Evolutionary conservation across 1,284 basidiomycete genomes (phyloP), one percentile per base, ranked within the genome.

Genomic region (Ceratobasidium sp.): DNA sequence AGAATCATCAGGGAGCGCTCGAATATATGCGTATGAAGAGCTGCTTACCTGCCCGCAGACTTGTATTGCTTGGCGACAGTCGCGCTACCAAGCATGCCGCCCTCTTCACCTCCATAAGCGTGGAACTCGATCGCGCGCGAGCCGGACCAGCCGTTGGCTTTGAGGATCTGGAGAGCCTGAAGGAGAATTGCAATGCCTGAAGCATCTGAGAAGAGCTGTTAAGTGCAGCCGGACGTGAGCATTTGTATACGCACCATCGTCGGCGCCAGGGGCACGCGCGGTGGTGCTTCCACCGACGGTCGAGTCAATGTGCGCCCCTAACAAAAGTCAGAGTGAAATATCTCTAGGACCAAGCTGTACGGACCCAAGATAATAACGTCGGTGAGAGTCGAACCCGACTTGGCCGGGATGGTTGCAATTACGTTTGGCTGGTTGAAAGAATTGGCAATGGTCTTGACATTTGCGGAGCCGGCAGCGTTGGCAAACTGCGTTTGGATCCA

Each of bases 281-380:
- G 72, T 63, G 30, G 66, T 33, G 42, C 60, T 66, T 21, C 46
- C 14, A 33, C 73, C 66, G 49, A 73, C 73, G 36, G 73, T 75
- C 18, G 72, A 73, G 46, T 75, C 74, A 23, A 75, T 48, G 46
- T 75, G 74, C 1, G 74, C 74, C 18, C 74, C 74, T 46, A 62
- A 33, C 33, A 70, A 36, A 64, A 44, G 23, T 56, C 23, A 54
- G 33, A 3, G 21, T 67, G 62, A 42, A 25, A 28, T 21, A 16
- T 48, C 18, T 21, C 23, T 18, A 25, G 40, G n/a, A 25, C 16
- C 18, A 56, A 7, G 21, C 21, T 14, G 40, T 38, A 60, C 58
- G 36, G 5, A 70, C 61, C 69, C 21, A 69, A 38, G 30, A 59
- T 60, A 8, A 59, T 33, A 23, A 56, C 44, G 38, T 42, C 21